A percentile compares a stretch with the other conserved stretches of the same genome.
phyloP scores from a whole-genome alignment of 2,329 filamentous ascomycete species.

The Botrytis fragariae region DNA sequence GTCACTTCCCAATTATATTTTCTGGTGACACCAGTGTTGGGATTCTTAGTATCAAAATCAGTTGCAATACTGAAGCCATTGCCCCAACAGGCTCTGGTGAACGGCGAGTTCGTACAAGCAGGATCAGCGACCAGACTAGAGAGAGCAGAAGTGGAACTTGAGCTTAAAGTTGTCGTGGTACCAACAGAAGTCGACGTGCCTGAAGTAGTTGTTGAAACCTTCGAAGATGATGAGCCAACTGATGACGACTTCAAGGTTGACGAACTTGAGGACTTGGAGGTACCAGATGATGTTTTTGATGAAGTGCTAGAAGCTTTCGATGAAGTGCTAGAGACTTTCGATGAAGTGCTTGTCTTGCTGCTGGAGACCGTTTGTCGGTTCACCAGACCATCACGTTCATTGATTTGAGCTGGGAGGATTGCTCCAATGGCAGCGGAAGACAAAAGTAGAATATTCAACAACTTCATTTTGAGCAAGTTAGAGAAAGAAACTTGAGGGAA shows the following conservation, averaged over 20 bases:
- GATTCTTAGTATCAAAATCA: constrained; percentile 34
- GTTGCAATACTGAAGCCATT: constrained; percentile 37
- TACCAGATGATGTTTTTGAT: not conserved
- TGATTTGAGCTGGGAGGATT: not conserved
- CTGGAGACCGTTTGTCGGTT: not conserved
- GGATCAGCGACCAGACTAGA: constrained; percentile 21
- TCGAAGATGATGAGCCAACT: not conserved
- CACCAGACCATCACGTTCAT: constrained; percentile 13
- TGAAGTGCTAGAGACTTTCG: too few species aligned
- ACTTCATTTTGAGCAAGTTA: constrained; percentile 21
- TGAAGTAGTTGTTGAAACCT: not conserved
- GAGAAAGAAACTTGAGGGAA: constrained; percentile 14
- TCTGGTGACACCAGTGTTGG: constrained; percentile 39
- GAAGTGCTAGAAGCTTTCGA: too few species aligned
- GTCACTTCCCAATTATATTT: constrained; percentile 32
- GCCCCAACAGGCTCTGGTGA: constrained; percentile 38
- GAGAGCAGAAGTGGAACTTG: constrained; percentile 11
- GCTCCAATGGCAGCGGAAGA: constrained; percentile 10
- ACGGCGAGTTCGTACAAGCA: constrained; percentile 36
- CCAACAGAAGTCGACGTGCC: not conserved
- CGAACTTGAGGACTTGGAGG: not conserved
- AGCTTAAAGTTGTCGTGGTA: not conserved
- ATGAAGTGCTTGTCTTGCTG: constrained; percentile 3
- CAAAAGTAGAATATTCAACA: constrained; percentile 17
- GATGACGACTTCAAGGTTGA: constrained; percentile 3